A percentile compares a stretch with the other conserved stretches of the same genome.
phyloP scores from a whole-genome alignment of 2,329 filamentous ascomycete species.

The Aureobasidium sp. region DNA sequence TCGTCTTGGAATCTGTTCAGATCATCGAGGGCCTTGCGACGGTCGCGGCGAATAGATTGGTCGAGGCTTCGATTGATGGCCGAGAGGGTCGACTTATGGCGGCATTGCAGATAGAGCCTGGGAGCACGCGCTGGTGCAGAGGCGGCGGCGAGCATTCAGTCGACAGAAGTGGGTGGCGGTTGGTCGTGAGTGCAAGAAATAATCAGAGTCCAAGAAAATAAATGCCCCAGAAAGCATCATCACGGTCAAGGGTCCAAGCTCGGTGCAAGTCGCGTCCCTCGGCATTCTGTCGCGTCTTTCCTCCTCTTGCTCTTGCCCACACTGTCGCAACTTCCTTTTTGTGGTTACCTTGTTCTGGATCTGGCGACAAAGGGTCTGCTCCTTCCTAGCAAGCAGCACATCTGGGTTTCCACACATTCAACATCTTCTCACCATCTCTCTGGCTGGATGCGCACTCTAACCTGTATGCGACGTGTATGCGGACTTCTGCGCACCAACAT shows the following conservation, averaged over 20 bases:
- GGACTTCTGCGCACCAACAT: background rate
- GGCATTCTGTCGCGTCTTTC: constrained; percentile 1
- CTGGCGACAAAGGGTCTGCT: background rate
- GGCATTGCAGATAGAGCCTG: constrained; percentile 19
- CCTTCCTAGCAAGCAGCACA: background rate
- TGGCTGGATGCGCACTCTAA: background rate
- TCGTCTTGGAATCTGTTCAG: background rate
- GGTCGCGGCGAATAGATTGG: background rate
- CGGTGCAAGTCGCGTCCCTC: background rate
- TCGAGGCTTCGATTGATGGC: constrained; percentile 52
- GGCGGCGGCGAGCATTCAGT: constrained; percentile 13
- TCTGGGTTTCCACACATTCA: background rate
- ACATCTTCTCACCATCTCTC: background rate
- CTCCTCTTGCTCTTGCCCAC: background rate
- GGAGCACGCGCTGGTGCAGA: constrained; percentile 7
- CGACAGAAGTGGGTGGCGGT: background rate
- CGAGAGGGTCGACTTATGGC: constrained; percentile 54
- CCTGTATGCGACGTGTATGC: background rate
- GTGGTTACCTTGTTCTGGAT: background rate
- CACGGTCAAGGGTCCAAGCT: constrained; percentile 2
- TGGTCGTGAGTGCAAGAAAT: background rate
- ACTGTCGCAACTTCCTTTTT: background rate
- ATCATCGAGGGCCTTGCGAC: background rate
- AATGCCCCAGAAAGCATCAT: background rate
- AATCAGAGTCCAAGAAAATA: background rate